Evolutionary conservation across 768 basidiomycete species (phyloP), one percentile per base, ranked within the genome.

Genomic region (Amanita molliuscula): DNA sequence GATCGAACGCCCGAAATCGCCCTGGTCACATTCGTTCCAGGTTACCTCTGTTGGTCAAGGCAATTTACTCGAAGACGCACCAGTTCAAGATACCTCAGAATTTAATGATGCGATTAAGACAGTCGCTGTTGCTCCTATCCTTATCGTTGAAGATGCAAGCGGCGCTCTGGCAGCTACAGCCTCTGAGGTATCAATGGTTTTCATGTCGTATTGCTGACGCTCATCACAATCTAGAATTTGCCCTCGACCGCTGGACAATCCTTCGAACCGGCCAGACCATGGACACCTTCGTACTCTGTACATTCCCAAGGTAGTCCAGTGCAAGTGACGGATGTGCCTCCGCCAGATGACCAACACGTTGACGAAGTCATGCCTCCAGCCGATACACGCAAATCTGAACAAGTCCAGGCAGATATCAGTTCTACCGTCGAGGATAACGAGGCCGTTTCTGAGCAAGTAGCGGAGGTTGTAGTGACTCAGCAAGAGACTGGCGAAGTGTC

Each of bases 11-110:
- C 73, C 74, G 18, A 74, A 73, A 54, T 75, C 74, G 13, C 74
- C 75, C 25, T 77, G 72, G 73, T 71, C 69, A 11, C 70, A 75
- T 6, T 76, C 77, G 2, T 79, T 76, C 67, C 72, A 70, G 51
- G 76, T 78, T 20, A 73, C 65, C 10, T 70, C 74, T 23, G 54
- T 64, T 38, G 63, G 65, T 33, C 55, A 56, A 44, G 68, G 68
- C 33, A 50, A 54, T 20, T 54, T 56, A 11, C 53, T 55, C n/a
- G 62, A 60, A 15, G 56, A 41, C 9, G 56, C 61, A 47, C n/a
- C 42, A 7, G 25, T 47, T 6, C 40, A 34, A 21, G 48, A 51
- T 41, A 28, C 35, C 18, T 21, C 35, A 21, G 44, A 52, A 28
- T 28, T 15, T 3, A 21, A 11, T 11, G 36, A 52, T 23, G 35